These are phyloP conservation scores for Deinandra increscens DNA, from an alignment of 129 eudicot species.

Conservation along the genomic window DNA sequence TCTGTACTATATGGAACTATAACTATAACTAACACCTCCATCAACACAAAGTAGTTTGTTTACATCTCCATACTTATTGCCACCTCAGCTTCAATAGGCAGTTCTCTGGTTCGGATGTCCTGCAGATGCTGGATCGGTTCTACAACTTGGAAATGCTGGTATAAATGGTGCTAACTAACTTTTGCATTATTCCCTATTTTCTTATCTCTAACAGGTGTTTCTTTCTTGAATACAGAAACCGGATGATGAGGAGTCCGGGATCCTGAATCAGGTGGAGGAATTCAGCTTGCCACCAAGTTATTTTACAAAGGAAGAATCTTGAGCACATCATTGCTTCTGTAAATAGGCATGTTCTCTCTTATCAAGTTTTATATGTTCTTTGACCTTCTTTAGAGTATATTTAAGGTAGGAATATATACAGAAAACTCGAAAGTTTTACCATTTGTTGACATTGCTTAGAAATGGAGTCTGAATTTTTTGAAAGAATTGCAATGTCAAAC, in stretches of 20 bases:
- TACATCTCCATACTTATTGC: constrained; percentile 14
- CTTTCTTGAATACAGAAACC: constrained; percentile 49
- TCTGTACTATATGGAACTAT: not conserved
- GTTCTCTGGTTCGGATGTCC: constrained; percentile 74
- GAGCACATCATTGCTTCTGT: constrained; percentile 28
- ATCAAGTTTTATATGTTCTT: constrained; percentile 17
- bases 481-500: not conserved
- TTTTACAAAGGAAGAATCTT: constrained; percentile 68
- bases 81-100: constrained; percentile 58
- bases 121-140: constrained; percentile 87
- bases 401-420: no score
- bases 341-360: constrained; percentile 14
- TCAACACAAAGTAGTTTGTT: not conserved
- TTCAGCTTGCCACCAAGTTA: constrained; percentile 80
- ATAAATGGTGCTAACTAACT: no score
- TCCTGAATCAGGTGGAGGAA: constrained; percentile 76
- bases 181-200: no score
- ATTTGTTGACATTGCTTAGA: no score
- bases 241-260: constrained; percentile 71
- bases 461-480: no score
- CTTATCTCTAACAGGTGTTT: not conserved
- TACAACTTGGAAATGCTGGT: constrained; percentile 96
- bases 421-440: not conserved
- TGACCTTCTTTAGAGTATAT: constrained; percentile 10
- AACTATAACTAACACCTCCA: not conserved